Evolutionary conservation across 2,329 filamentous ascomycete genomes (phyloP).

Genomic region (Blumeriella jaapii): DNA sequence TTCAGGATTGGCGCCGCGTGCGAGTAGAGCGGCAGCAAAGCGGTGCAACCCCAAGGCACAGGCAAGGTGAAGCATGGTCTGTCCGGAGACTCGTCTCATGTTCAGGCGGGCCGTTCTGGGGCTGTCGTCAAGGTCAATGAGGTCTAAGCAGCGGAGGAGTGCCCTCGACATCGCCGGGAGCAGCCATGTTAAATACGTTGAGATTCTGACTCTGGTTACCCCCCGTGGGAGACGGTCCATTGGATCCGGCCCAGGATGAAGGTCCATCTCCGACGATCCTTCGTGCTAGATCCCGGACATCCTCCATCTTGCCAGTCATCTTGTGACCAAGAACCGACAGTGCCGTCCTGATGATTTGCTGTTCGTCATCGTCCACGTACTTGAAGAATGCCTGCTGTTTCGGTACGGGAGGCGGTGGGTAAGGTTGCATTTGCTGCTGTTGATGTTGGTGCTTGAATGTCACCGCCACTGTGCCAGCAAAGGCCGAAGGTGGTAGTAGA

Average conservation of each 20-base stretch:
- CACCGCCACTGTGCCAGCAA: slow-evolving; percentile 47
- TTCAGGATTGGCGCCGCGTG: slow-evolving; percentile 66
- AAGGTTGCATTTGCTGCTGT: slow-evolving; percentile 33
- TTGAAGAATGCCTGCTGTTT: slow-evolving; percentile 50
- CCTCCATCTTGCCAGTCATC: slow-evolving; percentile 50
- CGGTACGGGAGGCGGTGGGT: slow-evolving; percentile 32
- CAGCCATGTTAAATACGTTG: slow-evolving; percentile 30
- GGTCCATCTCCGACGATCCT: slow-evolving; percentile 43
- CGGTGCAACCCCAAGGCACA: slow-evolving; percentile 64
- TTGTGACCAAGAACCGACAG: slow-evolving; percentile 53
- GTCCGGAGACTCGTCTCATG: slow-evolving; percentile 51
- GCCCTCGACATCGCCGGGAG: slow-evolving; percentile 27
- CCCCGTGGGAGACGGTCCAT: slow-evolving; percentile 32
- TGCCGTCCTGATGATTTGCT: slow-evolving; percentile 56
- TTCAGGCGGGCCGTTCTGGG: slow-evolving; percentile 57
- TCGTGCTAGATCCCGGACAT: slow-evolving; percentile 49
- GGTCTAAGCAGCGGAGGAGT: slow-evolving; percentile 63
- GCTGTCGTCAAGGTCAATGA: slow-evolving; percentile 68
- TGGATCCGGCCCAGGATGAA: slow-evolving; percentile 36
- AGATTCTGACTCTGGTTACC: slow-evolving; percentile 35
- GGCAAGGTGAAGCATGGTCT: slow-evolving; percentile 72
- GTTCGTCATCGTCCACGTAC: slow-evolving; percentile 61
- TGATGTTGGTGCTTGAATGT: slow-evolving; percentile 43
- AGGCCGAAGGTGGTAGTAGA: slow-evolving; percentile 45
- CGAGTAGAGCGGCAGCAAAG: slow-evolving; percentile 66